Evolutionary conservation across 495 filamentous ascomycete genomes (phyloP).

Genomic region (Aspergillus funiculosus): DNA sequence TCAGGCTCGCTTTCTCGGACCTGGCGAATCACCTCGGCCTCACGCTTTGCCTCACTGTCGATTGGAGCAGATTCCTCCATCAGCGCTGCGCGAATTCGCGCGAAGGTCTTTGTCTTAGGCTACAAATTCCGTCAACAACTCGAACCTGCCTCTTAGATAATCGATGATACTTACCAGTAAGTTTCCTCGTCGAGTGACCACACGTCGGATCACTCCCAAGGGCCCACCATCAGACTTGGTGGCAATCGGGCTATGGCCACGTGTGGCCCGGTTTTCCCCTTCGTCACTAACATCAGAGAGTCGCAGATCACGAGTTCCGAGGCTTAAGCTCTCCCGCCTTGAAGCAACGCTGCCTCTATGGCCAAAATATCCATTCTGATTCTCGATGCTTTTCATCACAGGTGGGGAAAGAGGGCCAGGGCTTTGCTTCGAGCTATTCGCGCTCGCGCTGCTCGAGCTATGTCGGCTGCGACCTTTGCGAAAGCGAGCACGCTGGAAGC

Average conservation of each 20-base stretch:
- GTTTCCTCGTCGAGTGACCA: constrained; percentile 82
- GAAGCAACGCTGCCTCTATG: constrained; percentile 46
- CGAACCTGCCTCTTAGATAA: background rate
- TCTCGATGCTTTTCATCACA: constrained; percentile 56
- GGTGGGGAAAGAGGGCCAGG: constrained; percentile 60
- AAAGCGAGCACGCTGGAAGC: constrained; percentile 64
- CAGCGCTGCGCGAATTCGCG: constrained; percentile 83
- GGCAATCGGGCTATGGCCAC: constrained; percentile 41
- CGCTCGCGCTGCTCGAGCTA: constrained; percentile 66
- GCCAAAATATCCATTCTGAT: constrained; percentile 43
- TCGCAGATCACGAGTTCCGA: constrained; percentile 80
- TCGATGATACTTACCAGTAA: constrained; percentile 63
- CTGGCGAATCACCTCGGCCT: constrained; percentile 91
- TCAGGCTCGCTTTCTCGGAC: constrained; percentile 68
- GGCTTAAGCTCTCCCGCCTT: constrained; percentile 75
- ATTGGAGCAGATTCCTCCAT: constrained; percentile 80
- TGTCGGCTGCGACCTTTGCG: constrained; percentile 53
- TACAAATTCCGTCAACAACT: constrained; percentile 24
- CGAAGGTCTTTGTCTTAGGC: constrained; percentile 95
- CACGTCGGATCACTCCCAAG: constrained; percentile 49
- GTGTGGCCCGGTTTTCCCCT: constrained; percentile 45
- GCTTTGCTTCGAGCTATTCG: constrained; percentile 61
- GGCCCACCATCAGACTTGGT: constrained; percentile 41
- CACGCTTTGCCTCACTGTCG: constrained; percentile 81
- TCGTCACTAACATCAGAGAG: constrained; percentile 85